Evolutionary conservation across 495 filamentous ascomycete species (phyloP), one percentile per base, ranked within the genome.

Genomic region (Massariosphaeria phaeospora): DNA sequence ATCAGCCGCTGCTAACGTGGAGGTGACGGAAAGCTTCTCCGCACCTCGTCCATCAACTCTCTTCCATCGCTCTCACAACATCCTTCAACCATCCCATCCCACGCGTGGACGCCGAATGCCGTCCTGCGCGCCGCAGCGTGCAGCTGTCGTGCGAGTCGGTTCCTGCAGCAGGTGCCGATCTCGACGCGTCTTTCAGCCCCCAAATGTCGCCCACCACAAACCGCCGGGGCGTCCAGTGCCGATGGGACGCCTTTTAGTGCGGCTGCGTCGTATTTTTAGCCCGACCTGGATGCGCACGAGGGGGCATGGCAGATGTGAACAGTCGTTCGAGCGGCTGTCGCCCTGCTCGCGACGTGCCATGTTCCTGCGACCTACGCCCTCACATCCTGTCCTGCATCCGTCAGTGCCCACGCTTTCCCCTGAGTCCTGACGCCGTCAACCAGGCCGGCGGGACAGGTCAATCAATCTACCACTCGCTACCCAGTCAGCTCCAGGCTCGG

Each of bases 251-350:
- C 34, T 13, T 27, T 15, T 26, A 55, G 21, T 47, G 52, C 52
- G 54, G 54, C 54, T 57, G 55, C 30, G 55, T 58, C 55, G 55
- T 58, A 58, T 58, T 58, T 52, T 52, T 58, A 58, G 55, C 47
- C 17, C 17, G 18, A 10, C 15, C n/a, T n/a, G n/a, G n/a, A n/a
- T n/a, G n/a, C n/a, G n/a, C n/a, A n/a, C n/a, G n/a, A n/a, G n/a
- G n/a, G n/a, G n/a, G n/a, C n/a, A n/a, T n/a, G n/a, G n/a, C n/a
- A n/a, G n/a, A n/a, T n/a, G n/a, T n/a, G n/a, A n/a, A n/a, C n/a
- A n/a, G n/a, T n/a, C n/a, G n/a, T n/a, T n/a, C n/a, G n/a, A n/a
- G n/a, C n/a, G n/a, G n/a, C n/a, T n/a, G n/a, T n/a, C n/a, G n/a
- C n/a, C n/a, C n/a, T n/a, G n/a, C n/a, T n/a, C n/a, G n/a, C n/a